Evolutionary conservation across 2,329 filamentous ascomycete species (phyloP).

Genomic region (Ceratocystis harringtonii): DNA sequence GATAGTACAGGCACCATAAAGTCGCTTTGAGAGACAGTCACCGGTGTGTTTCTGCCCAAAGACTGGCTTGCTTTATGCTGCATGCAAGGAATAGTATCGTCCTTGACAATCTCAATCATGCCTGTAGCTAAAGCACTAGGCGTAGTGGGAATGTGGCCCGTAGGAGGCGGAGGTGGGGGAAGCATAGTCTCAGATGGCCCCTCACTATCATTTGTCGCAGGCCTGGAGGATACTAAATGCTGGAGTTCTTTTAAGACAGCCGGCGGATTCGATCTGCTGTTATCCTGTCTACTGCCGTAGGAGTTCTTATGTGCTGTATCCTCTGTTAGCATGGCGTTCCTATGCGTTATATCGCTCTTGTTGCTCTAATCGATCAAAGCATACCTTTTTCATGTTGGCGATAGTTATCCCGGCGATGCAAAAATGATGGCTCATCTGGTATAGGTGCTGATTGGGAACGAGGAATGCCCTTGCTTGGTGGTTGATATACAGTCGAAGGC

Average conservation of each 20-base stretch:
- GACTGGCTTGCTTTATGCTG: not conserved
- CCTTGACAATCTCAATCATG: slow-evolving; percentile 52
- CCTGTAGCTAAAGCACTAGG: slow-evolving; percentile 35
- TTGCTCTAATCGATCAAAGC: not conserved
- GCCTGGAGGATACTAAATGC: slow-evolving; percentile 29
- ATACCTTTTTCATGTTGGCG: slow-evolving; percentile 2
- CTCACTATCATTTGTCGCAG: not conserved
- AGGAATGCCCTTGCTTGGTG: slow-evolving; percentile 36
- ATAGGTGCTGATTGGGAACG: slow-evolving; percentile 48
- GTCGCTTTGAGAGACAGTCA: slow-evolving; percentile 28
- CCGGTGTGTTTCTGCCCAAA: slow-evolving; percentile 17
- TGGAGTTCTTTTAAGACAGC: slow-evolving; percentile 47
- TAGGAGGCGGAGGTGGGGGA: slow-evolving; percentile 44
- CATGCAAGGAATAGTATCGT: slow-evolving; percentile 31
- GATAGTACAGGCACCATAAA: slow-evolving; percentile 32
- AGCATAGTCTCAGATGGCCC: slow-evolving; percentile 28
- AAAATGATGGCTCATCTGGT: slow-evolving; percentile 26
- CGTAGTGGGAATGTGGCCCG: slow-evolving; percentile 24
- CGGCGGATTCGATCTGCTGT: slow-evolving; percentile 26
- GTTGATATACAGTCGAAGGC: slow-evolving; percentile 46
- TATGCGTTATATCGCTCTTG: not conserved
- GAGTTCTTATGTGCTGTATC: slow-evolving; percentile 13
- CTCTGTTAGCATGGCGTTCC: not conserved
- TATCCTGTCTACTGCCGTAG: slow-evolving; percentile 1
- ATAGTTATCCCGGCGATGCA: not conserved